Evolutionary conservation across 2,329 filamentous ascomycete species (phyloP).

Genomic region (Acrocalymma vagum): DNA sequence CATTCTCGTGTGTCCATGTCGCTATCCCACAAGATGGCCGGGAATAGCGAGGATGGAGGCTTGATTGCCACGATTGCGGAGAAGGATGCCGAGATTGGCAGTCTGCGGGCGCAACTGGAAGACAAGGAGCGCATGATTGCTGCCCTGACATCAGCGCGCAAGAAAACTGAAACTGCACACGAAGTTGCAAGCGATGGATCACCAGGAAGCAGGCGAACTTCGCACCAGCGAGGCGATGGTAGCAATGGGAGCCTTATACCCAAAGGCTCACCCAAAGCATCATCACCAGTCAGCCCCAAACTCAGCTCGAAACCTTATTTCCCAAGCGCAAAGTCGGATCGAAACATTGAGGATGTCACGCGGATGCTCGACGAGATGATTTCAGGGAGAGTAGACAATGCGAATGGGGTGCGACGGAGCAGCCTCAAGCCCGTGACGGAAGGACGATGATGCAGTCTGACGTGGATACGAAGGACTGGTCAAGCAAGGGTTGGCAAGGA

Average conservation of each 20-base stretch:
- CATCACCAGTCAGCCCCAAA: conserved; percentile 32
- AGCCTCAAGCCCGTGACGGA: conserved; percentile 35
- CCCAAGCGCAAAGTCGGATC: conserved; percentile 50
- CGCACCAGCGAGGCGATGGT: conserved; percentile 40
- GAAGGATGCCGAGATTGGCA: conserved; percentile 91
- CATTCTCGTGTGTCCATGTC: conserved; percentile 86
- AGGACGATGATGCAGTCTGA: too few relatives aligned
- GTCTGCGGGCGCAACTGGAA: conserved; percentile 86
- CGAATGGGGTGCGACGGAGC: conserved; percentile 67
- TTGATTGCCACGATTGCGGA: conserved; percentile 78
- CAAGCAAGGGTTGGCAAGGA: too few relatives aligned
- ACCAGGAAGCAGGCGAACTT: conserved; percentile 44
- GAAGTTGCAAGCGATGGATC: conserved; percentile 48
- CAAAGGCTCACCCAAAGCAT: conserved; percentile 27
- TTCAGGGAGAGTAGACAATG: conserved; percentile 73
- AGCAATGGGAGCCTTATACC: conserved; percentile 39
- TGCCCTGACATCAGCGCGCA: conserved; percentile 83
- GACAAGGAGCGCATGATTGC: conserved; percentile 95
- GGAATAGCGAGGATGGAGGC: conserved; percentile 82
- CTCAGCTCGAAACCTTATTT: conserved; percentile 21
- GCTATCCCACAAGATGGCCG: conserved; percentile 67
- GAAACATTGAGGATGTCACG: conserved; percentile 90
- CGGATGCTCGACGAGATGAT: conserved; percentile 97
- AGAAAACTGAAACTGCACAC: conserved; percentile 85
- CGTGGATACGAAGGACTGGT: too few relatives aligned